Base-by-base conservation (phyloP, 352 stramenopile species). In the Plasmopara muralis region DNA sequence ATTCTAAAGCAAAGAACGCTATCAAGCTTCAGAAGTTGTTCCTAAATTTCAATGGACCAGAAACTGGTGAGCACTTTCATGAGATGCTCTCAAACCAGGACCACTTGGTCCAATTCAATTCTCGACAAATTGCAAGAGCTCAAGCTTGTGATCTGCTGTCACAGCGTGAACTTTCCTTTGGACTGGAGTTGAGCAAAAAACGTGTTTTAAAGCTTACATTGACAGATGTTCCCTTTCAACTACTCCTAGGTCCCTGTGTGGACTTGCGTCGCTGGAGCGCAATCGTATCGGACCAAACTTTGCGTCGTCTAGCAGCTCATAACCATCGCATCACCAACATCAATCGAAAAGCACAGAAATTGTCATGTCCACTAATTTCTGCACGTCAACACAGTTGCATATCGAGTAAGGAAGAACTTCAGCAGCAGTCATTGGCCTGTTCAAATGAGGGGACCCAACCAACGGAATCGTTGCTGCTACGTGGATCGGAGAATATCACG, bases 191-290 rank as follows among this genome's bases (percentile, higher is more conserved):
- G 37, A 46, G 8, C 51, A 45, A 50, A 13, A 20, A 8, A 12
- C 2, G 10, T 35, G 31, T 8, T 1, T 15, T 43, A 9, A 28
- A 43, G 40, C 43, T 43, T 31, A 37, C 51, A 8, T 53, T 59
- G 6, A 51, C 44, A n/a, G 74, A 85, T 42, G 62, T 92, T 30
- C 81, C 81, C 10, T 67, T 76, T 10, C 74, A 88, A 47, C 78
- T 88, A 25, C 53, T 89, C 7, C 77, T 89, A 49, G 54, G 56
- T 14, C 40, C 63, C 14, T 53, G 75, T 25, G 67, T 89, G 15
- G 65, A 72, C 47, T 53, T 92, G 7, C 80, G 62, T 52, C 69
- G 70, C 14, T 92, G 81, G 78, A 89, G 74, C 6, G 69, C 77
- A 5, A 71, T 89, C 14, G 78, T 89, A 1, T 83, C 78, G 1